Conservation (phyloP, 1,284 basidiomycete genomes). For the Cutaneotrichosporon sp. region DNA sequence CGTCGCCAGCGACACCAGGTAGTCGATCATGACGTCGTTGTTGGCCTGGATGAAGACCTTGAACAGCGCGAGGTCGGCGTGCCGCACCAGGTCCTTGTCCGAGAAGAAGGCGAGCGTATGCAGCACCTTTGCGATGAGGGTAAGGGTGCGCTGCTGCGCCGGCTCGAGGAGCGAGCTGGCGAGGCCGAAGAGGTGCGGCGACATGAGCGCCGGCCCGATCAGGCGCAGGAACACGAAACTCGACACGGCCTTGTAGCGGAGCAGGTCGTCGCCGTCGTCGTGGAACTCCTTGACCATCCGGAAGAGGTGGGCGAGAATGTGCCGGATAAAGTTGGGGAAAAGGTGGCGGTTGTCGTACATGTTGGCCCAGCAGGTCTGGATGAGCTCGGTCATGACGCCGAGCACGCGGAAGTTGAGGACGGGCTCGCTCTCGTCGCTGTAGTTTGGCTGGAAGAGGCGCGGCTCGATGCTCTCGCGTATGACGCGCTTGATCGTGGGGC, state of each 20-base stretch:
- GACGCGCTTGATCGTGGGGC: slow-evolving; percentile 27
- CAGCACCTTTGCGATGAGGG: slow-evolving; percentile 36
- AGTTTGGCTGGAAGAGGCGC: slow-evolving; percentile 12
- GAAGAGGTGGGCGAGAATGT: slow-evolving; percentile 31
- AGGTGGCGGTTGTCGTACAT: slow-evolving; percentile 36
- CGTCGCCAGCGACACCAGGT: slow-evolving; percentile 24
- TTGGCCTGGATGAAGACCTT: slow-evolving; percentile 29
- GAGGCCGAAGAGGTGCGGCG: slow-evolving; percentile 40
- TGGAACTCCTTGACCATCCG: slow-evolving; percentile 31
- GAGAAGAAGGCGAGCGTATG: slow-evolving; percentile 42
- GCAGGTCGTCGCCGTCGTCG: slow-evolving; percentile 22
- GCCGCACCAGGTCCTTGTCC: slow-evolving; percentile 25
- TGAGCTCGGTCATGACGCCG: slow-evolving; percentile 15
- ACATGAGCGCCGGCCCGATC: slow-evolving; percentile 40
- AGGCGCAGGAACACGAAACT: slow-evolving; percentile 45
- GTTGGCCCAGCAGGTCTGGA: slow-evolving; percentile 31
- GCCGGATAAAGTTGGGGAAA: slow-evolving; percentile 34
- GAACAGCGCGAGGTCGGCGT: slow-evolving; percentile 30
- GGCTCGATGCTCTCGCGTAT: slow-evolving; percentile 16
- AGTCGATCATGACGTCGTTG: slow-evolving; percentile 34
- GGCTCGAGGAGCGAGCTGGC: slow-evolving; percentile 23
- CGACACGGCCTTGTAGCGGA: slow-evolving; percentile 40
- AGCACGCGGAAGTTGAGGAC: slow-evolving; percentile 16
- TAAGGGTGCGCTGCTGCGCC: slow-evolving; percentile 29
- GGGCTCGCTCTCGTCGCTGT: slow-evolving; percentile 2